phyloP scores from a whole-genome alignment of 2,329 filamentous ascomycete species.

The Alternaria metachromatica region DNA sequence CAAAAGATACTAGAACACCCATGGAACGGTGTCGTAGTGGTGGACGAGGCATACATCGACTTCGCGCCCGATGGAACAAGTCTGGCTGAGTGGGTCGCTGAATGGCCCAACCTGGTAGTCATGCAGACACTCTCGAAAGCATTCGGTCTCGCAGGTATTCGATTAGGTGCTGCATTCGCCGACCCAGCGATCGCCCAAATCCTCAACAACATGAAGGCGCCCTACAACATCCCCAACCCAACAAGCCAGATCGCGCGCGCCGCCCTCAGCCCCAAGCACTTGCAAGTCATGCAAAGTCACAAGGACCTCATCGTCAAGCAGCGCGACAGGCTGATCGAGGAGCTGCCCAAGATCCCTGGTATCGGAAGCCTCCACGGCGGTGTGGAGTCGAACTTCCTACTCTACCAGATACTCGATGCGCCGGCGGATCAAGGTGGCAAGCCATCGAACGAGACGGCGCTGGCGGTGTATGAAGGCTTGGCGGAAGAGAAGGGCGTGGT shows the following conservation, averaged over 20 bases:
- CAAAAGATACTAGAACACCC: conserved; percentile 78
- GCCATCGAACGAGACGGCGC: conserved; percentile 79
- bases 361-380: conserved; percentile 84
- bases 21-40: conserved; percentile 93
- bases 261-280: conserved; percentile 71
- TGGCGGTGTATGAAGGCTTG: conserved; percentile 81
- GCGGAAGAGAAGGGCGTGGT: conserved; percentile 90
- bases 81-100: conserved; percentile 87
- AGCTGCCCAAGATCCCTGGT: conserved; percentile 77
- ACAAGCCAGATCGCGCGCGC: conserved; percentile 81
- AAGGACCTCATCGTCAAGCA: conserved; percentile 74
- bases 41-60: conserved; percentile 97
- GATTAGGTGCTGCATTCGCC: conserved; percentile 85
- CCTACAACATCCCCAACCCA: conserved; percentile 92
- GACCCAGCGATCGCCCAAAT: conserved; percentile 75
- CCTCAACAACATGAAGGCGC: conserved; percentile 91
- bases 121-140: conserved; percentile 99
- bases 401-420: conserved; percentile 83
- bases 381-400: conserved; percentile 82
- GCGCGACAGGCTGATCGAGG: conserved; percentile 74
- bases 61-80: conserved; percentile 82
- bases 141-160: conserved; percentile 92
- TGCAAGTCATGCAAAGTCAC: conserved; percentile 76
- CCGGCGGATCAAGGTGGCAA: conserved; percentile 62
- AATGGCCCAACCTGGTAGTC: conserved; percentile 94